Evolutionary conservation across 1,284 basidiomycete species (phyloP).

Genomic region (Trichosporon sp.): DNA sequence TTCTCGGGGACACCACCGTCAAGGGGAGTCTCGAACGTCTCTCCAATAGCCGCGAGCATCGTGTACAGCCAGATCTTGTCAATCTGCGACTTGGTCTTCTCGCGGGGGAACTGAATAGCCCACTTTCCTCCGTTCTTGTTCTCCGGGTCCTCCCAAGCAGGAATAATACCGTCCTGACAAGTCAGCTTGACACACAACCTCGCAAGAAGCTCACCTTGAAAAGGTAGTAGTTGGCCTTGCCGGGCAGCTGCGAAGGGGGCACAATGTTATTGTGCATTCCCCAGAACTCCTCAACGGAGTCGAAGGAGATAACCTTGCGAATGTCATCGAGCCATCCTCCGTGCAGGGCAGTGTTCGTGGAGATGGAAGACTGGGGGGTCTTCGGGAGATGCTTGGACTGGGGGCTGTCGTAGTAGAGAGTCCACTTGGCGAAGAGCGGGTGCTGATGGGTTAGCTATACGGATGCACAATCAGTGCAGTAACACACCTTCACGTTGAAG

Average conservation of each 20-base stretch:
- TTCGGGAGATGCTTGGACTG: conserved; percentile 83
- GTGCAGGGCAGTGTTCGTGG: conserved; percentile 68
- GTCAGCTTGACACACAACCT: neutral
- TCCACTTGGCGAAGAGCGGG: conserved; percentile 91
- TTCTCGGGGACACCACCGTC: conserved; percentile 55
- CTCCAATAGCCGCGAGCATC: conserved; percentile 94
- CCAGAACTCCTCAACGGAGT: conserved; percentile 97
- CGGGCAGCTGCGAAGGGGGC: conserved; percentile 88
- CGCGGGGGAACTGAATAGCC: conserved; percentile 95
- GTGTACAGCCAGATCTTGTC: conserved; percentile 99
- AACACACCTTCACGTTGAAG: conserved; percentile 84
- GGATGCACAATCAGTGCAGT: neutral
- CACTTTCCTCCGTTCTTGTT: conserved; percentile 98
- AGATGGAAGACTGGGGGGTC: conserved; percentile 66
- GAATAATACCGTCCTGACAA: conserved; percentile 82
- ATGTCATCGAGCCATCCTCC: conserved; percentile 96
- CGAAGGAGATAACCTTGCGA: conserved; percentile 87
- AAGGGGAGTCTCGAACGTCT: conserved; percentile 84
- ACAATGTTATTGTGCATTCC: conserved; percentile 99
- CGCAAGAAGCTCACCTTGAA: conserved; percentile 68
- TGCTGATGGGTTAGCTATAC: conserved; percentile 62
- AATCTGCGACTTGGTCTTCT: conserved; percentile 81
- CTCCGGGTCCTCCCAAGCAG: conserved; percentile 93
- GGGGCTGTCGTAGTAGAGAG: conserved; percentile 94
- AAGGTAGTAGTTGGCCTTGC: conserved; percentile 97